Percentiles rank a stretch among this genome's conserved stretches.
phyloP scores from a whole-genome alignment of 148 eudicot genomes.

The Cornus controversa region DNA sequence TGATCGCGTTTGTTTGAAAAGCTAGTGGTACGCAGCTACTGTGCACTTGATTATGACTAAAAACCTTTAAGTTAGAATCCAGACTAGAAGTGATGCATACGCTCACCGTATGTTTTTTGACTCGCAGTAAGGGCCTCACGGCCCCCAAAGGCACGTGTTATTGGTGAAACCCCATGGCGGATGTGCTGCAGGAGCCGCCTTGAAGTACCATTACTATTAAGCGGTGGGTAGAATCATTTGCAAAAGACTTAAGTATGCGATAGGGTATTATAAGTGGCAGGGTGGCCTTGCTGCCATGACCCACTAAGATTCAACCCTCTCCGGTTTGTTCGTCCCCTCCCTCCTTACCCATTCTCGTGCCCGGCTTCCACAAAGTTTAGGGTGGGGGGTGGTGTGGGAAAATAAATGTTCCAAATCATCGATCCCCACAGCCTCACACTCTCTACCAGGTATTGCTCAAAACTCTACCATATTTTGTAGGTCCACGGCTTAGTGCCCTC shows the following conservation, averaged over 20 bases:
- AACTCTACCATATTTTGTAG: no score
- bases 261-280: conserved; percentile 22
- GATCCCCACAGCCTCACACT: no score
- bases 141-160: no score
- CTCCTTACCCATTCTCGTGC: not conserved
- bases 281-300: not conserved
- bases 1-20: conserved; percentile 4
- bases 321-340: conserved; percentile 4
- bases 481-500: no score
- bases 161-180: conserved; percentile 13
- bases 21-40: no score
- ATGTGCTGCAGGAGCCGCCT: conserved; percentile 15
- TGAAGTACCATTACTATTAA: conserved; percentile 15
- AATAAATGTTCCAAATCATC: no score
- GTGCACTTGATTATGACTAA: conserved; percentile 9
- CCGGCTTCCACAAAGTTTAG: no score
- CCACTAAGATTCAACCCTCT: conserved; percentile 13
- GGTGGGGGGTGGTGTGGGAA: no score
- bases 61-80: conserved; percentile 9
- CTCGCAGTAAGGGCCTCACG: conserved; percentile 8
- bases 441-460: no score
- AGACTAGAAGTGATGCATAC: conserved; percentile 9
- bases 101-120: not conserved
- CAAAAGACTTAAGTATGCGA: conserved; percentile 21
- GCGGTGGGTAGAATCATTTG: conserved; percentile 24